These are phyloP conservation scores for Ogataea parapolymorpha DNA, from an alignment of 805 yeast species.

Conservation along the genomic window DNA sequence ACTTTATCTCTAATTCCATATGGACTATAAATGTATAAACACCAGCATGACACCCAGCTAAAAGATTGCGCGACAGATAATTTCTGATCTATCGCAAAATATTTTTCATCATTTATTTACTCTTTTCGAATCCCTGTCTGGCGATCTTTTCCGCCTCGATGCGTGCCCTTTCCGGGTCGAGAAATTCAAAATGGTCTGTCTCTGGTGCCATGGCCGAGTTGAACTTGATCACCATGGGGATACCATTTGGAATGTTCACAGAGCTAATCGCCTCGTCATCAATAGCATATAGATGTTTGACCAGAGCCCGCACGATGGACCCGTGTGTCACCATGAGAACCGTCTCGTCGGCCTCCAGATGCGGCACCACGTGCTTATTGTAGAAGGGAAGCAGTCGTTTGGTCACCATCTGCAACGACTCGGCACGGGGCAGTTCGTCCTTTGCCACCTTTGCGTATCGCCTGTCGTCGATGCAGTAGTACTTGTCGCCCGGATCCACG, in stretches of 20 bases:
- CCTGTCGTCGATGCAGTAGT: conserved; percentile 37
- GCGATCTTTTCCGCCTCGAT: conserved; percentile 78
- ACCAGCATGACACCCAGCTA: background rate
- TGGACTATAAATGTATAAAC: background rate
- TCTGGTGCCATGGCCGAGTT: conserved; percentile 37
- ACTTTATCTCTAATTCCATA: conserved; percentile 11
- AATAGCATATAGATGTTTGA: conserved; percentile 63
- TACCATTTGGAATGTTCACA: conserved; percentile 79
- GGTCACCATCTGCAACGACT: conserved; percentile 70
- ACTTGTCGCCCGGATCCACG: conserved; percentile 36
- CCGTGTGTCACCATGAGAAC: conserved; percentile 79
- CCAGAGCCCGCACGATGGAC: conserved; percentile 70
- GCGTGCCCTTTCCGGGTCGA: conserved; percentile 78
- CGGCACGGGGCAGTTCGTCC: conserved; percentile 62
- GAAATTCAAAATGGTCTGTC: conserved; percentile 50
- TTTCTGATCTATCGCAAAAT: conserved; percentile 3
- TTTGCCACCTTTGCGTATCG: conserved; percentile 42
- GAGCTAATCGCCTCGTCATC: conserved; percentile 67
- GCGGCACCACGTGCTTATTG: conserved; percentile 47
- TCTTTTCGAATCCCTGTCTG: conserved; percentile 56
- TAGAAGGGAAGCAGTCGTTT: conserved; percentile 62
- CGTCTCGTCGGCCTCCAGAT: conserved; percentile 47
- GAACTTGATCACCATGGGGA: conserved; percentile 69
- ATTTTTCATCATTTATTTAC: background rate
- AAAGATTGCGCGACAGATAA: conserved; percentile 1